Conservation (phyloP, 768 basidiomycete species). For the Hortiboletus flavorubellus region DNA sequence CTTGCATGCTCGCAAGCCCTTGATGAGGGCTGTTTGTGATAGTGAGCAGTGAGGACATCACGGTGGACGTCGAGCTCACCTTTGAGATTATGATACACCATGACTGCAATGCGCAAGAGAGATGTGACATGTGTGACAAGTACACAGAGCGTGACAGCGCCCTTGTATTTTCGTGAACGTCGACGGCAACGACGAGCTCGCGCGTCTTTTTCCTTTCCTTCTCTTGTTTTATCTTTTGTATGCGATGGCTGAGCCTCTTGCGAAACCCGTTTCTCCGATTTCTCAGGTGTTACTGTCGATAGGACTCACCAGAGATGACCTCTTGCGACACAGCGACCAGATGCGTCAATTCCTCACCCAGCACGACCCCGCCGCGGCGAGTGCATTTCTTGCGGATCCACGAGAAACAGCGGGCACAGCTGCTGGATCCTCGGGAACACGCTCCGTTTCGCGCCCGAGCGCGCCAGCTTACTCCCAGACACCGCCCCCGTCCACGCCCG, state of each 20-base stretch:
- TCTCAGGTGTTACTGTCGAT: slow-evolving; percentile 67
- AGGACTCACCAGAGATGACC: slow-evolving; percentile 75
- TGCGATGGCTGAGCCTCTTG: slow-evolving; percentile 22
- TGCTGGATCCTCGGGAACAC: slow-evolving; percentile 40
- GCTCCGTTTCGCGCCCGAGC: slow-evolving; percentile 48
- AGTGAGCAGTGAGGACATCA: slow-evolving; percentile 20
- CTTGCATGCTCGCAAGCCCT: slow-evolving; percentile 98
- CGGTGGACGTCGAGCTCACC: slow-evolving; percentile 39
- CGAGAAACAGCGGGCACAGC: slow-evolving; percentile 37
- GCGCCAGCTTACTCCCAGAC: slow-evolving; percentile 36
- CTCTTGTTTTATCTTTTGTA: not conserved
- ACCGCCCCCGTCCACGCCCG: slow-evolving; percentile 53
- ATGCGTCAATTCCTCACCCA: slow-evolving; percentile 77
- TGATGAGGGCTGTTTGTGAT: slow-evolving; percentile 74
- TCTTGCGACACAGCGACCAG: slow-evolving; percentile 66
- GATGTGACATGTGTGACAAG: slow-evolving; percentile 24
- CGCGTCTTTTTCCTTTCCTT: not conserved
- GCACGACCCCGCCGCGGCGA: slow-evolving; percentile 45
- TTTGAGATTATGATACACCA: slow-evolving; percentile 88
- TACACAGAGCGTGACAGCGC: slow-evolving; percentile 18
- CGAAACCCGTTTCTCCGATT: slow-evolving; percentile 56
- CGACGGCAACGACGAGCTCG: slow-evolving; percentile 21
- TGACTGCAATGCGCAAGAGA: slow-evolving; percentile 29
- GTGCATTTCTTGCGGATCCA: slow-evolving; percentile 37
- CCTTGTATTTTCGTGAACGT: slow-evolving; percentile 14